Conservation (phyloP, 2,329 filamentous ascomycete species). For the Diplodia corticola region DNA sequence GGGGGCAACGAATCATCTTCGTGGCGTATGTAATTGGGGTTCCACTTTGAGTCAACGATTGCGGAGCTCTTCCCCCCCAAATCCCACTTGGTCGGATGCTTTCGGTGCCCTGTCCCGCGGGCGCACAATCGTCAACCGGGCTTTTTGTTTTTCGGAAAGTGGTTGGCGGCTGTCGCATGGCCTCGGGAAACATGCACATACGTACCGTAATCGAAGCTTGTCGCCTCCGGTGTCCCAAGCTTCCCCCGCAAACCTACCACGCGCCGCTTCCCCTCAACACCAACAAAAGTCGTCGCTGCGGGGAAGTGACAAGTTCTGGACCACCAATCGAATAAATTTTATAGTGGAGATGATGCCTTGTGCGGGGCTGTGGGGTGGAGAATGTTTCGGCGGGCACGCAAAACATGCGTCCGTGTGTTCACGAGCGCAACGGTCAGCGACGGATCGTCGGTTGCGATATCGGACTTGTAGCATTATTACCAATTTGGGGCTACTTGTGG, state of each 20-base stretch:
- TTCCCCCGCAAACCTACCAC: neutral
- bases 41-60: neutral
- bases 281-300: neutral
- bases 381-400: neutral
- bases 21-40: neutral
- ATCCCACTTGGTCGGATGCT: neutral
- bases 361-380: neutral
- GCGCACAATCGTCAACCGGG: neutral
- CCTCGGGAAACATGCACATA: neutral
- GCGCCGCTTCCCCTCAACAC: neutral
- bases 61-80: neutral
- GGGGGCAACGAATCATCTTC: neutral
- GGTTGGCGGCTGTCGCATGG: neutral
- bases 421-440: neutral
- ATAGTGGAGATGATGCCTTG: neutral
- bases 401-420: neutral
- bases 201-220: neutral
- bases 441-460: neutral
- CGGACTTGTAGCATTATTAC: neutral
- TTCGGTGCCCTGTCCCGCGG: neutral
- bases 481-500: neutral
- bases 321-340: neutral
- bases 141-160: neutral
- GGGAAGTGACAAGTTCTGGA: neutral
- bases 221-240: neutral